phyloP scores from a whole-genome alignment of 495 filamentous ascomycete species.

The Hypoxylon intermedium region DNA sequence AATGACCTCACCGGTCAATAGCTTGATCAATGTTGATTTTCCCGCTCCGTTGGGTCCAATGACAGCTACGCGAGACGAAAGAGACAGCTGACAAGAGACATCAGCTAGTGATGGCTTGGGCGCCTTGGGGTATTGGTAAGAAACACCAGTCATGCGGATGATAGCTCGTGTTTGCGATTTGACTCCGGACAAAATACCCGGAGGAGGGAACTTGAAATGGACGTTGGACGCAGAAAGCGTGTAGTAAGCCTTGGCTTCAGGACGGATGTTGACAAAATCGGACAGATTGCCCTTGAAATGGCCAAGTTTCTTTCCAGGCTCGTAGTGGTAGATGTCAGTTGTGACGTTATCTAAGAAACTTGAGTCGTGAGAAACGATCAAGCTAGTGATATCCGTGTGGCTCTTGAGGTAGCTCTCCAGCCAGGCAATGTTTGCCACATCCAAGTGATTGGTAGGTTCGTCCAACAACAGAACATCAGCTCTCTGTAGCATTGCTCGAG shows the following conservation, averaged over 20 bases:
- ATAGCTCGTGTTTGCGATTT: conserved; percentile 93
- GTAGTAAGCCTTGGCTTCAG: conserved; percentile 99
- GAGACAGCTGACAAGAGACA: conserved; percentile 81
- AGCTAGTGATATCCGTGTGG: conserved; percentile 94
- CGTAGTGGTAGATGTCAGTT: conserved; percentile 99
- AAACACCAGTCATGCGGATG: conserved; percentile 89
- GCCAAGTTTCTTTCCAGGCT: conserved; percentile 89
- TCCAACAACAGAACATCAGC: conserved; percentile 95
- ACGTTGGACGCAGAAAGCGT: conserved; percentile 88
- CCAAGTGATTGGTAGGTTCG: conserved; percentile 98
- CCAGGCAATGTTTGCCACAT: conserved; percentile 96
- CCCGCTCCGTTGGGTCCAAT: conserved; percentile 98
- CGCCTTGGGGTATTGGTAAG: conserved; percentile 87
- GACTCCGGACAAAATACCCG: conserved; percentile 92
- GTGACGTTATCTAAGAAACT: conserved; percentile 96
- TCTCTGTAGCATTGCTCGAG: conserved; percentile 93
- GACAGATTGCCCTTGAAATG: conserved; percentile 95
- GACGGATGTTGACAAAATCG: conserved; percentile 87
- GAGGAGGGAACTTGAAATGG: conserved; percentile 97
- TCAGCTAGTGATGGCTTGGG: conserved; percentile 85
- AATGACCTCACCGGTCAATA: conserved; percentile 93
- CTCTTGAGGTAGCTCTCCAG: conserved; percentile 91
- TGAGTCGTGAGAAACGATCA: conserved; percentile 99
- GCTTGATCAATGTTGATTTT: conserved; percentile 97
- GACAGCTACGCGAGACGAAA: conserved; percentile 93